phyloP scores from a whole-genome alignment of 2,329 filamentous ascomycete genomes.

The Cladophialophora immunda region DNA sequence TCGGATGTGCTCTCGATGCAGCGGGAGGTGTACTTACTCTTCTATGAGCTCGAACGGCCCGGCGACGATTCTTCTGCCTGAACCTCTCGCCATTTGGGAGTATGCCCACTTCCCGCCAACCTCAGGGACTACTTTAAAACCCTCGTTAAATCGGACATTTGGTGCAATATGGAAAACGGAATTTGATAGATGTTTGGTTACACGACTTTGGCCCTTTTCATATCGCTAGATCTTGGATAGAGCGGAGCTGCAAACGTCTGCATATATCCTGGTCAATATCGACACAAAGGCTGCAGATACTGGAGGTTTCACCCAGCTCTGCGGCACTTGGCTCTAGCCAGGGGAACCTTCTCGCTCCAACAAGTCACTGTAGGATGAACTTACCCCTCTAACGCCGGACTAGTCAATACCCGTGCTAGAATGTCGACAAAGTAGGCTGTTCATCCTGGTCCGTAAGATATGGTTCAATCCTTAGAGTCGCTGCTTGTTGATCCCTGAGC shows the following conservation, averaged over 20 bases:
- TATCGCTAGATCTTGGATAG: constrained; percentile 4
- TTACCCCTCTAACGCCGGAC: neutral
- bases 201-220: neutral
- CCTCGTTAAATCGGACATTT: constrained; percentile 1
- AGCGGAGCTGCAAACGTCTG: constrained; percentile 1
- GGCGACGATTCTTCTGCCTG: constrained; percentile 38
- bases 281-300: neutral
- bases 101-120: neutral
- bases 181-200: neutral
- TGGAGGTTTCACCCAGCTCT: neutral
- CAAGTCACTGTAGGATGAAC: neutral
- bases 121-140: neutral
- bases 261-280: constrained; percentile 6
- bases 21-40: constrained; percentile 92
- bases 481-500: neutral
- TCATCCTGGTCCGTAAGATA: neutral
- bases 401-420: neutral
- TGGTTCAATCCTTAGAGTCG: neutral
- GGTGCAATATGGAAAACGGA: neutral
- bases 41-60: constrained; percentile 83
- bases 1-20: constrained; percentile 92
- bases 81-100: neutral
- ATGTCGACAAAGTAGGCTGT: neutral
- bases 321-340: neutral
- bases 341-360: neutral